phyloP scores from a whole-genome alignment of 2,329 filamentous ascomycete species.

The Ceratocystis lukuohia region DNA sequence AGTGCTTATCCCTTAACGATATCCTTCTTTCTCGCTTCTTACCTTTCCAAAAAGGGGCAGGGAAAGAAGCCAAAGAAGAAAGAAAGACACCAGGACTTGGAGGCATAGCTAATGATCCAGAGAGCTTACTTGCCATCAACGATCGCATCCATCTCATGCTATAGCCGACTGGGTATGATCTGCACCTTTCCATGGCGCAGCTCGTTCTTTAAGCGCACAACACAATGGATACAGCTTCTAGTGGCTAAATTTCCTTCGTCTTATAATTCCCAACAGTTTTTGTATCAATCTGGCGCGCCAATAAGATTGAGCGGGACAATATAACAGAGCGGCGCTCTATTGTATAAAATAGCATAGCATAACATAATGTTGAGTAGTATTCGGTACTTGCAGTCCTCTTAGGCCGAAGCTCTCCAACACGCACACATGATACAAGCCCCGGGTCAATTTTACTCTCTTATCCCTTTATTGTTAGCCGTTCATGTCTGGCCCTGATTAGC shows the following conservation, averaged over 20 bases:
- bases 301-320: no score
- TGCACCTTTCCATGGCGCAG: background rate
- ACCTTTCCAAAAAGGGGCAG: background rate
- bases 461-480: no score
- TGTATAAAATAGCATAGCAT: no score
- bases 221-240: background rate
- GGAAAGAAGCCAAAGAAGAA: background rate
- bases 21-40: background rate
- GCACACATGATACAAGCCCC: background rate
- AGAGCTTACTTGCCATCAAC: background rate
- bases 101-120: no score
- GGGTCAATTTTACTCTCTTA: background rate
- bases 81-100: no score
- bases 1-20: background rate
- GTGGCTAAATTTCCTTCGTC: background rate
- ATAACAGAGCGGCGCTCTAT: background rate
- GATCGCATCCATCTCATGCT: background rate
- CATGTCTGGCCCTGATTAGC: background rate
- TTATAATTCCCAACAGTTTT: background rate
- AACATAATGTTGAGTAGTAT: no score
- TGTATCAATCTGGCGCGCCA: background rate
- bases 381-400: no score
- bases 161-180: background rate
- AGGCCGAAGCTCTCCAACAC: background rate
- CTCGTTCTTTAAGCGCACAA: slow-evolving; percentile 3